Evolutionary conservation across 2,329 filamentous ascomycete species (phyloP).

Genomic region (Chaetomiaceae sp.): DNA sequence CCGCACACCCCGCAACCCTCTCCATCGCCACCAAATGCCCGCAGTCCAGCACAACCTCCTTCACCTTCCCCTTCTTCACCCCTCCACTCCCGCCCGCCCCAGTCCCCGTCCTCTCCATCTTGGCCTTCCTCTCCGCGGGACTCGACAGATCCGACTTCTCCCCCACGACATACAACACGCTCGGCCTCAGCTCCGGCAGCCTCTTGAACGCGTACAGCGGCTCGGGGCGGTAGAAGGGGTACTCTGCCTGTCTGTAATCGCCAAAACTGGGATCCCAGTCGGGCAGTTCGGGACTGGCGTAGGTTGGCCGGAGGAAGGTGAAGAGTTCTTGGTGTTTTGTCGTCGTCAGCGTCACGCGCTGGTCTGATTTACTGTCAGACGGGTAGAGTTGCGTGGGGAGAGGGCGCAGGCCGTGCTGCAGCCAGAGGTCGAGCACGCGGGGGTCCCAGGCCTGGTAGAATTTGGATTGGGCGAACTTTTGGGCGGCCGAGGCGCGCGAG

Average conservation of each 20-base stretch:
- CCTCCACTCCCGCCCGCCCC: conserved; percentile 67
- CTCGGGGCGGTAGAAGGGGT: conserved; percentile 66
- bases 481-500: conserved; percentile 63
- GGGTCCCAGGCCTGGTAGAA: conserved; percentile 84
- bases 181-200: conserved; percentile 59
- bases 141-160: conserved; percentile 52
- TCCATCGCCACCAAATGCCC: conserved; percentile 88
- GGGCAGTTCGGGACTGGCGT: conserved; percentile 35
- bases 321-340: conserved; percentile 86
- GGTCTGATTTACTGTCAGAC: not conserved
- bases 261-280: conserved; percentile 34
- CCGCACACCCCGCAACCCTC: conserved; percentile 62
- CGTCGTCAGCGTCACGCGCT: conserved; percentile 60
- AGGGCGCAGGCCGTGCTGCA: conserved; percentile 69
- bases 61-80: conserved; percentile 60
- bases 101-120: conserved; percentile 59
- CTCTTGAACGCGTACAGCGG: conserved; percentile 50
- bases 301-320: conserved; percentile 63
- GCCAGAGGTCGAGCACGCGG: conserved; percentile 70
- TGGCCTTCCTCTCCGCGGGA: conserved; percentile 48
- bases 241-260: conserved; percentile 39
- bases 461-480: conserved; percentile 60
- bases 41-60: conserved; percentile 57
- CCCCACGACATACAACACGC: conserved; percentile 67
- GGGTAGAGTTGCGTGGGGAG: conserved; percentile 61